Evolutionary conservation across 352 stramenopile genomes (phyloP).

Genomic region (Phytophthora constricta): DNA sequence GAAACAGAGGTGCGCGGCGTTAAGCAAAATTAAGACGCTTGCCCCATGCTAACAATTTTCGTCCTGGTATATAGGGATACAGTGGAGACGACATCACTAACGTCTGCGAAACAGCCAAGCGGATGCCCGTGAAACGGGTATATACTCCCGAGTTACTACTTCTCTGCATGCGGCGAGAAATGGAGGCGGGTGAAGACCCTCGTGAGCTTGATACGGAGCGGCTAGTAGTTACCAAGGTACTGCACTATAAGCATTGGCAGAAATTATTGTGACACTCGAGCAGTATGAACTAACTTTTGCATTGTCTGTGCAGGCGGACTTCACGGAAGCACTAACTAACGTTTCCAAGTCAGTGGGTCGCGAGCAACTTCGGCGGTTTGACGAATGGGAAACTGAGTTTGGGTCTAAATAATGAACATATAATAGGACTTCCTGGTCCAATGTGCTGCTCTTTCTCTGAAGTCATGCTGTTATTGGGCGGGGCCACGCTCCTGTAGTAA

Average conservation of each 20-base stretch:
- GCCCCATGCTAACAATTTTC: background rate
- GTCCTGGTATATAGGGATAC: conserved; percentile 41
- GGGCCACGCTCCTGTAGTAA: conserved; percentile 15
- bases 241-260: too few relatives aligned
- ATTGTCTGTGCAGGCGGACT: conserved; percentile 36
- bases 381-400: conserved; percentile 84
- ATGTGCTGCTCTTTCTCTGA: conserved; percentile 16
- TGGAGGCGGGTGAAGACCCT: conserved; percentile 44
- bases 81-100: conserved; percentile 67
- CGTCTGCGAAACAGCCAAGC: conserved; percentile 77
- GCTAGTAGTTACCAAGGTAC: conserved; percentile 71
- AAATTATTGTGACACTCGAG: too few relatives aligned
- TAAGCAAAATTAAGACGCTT: too few relatives aligned
- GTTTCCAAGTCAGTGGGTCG: conserved; percentile 85
- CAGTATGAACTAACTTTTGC: background rate
- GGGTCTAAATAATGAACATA: conserved; percentile 66
- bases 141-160: conserved; percentile 76
- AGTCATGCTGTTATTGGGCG: conserved; percentile 14
- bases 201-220: conserved; percentile 58
- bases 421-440: conserved; percentile 1
- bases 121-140: conserved; percentile 81
- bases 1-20: conserved; percentile 70
- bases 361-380: conserved; percentile 78
- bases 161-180: conserved; percentile 55
- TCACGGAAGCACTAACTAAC: conserved; percentile 75